Conservation (phyloP, 2,329 filamentous ascomycete genomes). For the Alternaria sp. region DNA sequence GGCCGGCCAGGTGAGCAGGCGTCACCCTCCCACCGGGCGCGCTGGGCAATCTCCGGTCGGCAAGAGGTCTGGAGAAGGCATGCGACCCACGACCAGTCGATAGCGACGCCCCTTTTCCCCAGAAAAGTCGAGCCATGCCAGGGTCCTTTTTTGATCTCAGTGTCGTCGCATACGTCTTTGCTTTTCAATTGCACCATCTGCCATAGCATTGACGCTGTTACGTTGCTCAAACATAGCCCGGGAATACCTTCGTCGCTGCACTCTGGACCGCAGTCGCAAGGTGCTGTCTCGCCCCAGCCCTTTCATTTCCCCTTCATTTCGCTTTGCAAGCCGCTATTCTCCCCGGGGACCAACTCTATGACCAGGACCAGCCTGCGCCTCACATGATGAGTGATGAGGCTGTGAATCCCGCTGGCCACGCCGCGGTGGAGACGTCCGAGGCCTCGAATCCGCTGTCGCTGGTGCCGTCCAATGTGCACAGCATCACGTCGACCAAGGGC, state of each 20-base stretch:
- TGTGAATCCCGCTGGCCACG: constrained; percentile 29
- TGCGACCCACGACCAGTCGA: constrained; percentile 17
- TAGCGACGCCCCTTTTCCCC: constrained; percentile 30
- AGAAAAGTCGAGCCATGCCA: constrained; percentile 15
- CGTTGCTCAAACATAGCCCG: constrained; percentile 13
- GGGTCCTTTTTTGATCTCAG: constrained; percentile 10
- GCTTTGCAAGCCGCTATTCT: constrained; percentile 32
- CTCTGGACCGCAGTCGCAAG: constrained; percentile 21
- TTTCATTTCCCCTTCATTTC: constrained; percentile 46
- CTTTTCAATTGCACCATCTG: constrained; percentile 23
- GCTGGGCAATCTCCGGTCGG: constrained; percentile 30
- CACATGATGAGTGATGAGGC: constrained; percentile 42
- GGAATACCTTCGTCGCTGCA: constrained; percentile 8
- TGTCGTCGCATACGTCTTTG: constrained; percentile 18
- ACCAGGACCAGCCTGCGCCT: constrained; percentile 31
- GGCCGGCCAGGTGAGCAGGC: constrained; percentile 30
- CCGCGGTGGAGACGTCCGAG: constrained; percentile 19
- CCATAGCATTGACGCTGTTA: constrained; percentile 18
- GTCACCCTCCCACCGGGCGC: constrained; percentile 23
- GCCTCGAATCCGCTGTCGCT: constrained; percentile 13
- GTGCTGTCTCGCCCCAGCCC: constrained; percentile 21
- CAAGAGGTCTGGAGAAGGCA: constrained; percentile 17
- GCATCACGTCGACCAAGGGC: constrained; percentile 18
- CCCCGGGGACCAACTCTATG: constrained; percentile 33
- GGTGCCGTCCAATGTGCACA: constrained; percentile 20